These are phyloP conservation scores for Pythium apleroticum DNA, from an alignment of 352 stramenopile species.

Conservation along the genomic window DNA sequence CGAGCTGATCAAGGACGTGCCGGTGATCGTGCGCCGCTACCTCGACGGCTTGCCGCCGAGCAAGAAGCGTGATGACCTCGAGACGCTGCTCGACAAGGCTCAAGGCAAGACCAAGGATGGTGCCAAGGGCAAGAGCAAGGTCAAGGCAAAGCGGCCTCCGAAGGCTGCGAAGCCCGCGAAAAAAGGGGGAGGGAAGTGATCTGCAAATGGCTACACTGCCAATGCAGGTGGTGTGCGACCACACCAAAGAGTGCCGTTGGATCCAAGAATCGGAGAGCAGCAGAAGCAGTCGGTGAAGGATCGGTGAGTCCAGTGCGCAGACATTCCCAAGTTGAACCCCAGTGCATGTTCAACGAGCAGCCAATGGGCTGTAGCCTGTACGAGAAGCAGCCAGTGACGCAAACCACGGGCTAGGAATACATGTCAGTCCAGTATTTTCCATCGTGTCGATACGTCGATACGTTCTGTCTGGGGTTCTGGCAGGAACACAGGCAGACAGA, in stretches of 20 bases:
- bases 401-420: too few species aligned
- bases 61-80: background rate
- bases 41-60: background rate
- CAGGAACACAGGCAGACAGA: too few species aligned
- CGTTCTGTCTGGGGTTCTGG: too few species aligned
- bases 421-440: too few species aligned
- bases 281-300: too few species aligned
- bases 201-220: conserved; percentile 4
- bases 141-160: background rate
- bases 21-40: background rate
- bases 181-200: conserved; percentile 10
- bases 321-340: too few species aligned
- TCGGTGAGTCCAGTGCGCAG: too few species aligned
- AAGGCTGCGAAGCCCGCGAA: background rate
- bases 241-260: too few species aligned
- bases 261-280: too few species aligned
- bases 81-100: background rate
- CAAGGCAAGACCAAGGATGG: background rate
- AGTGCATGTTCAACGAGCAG: too few species aligned
- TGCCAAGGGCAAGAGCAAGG: background rate
- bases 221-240: background rate
- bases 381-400: background rate
- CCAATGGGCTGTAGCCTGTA: background rate
- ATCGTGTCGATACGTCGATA: too few species aligned
- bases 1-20: conserved; percentile 18